Percentiles rank a stretch among this genome's conserved stretches.
These are phyloP conservation scores for Neofusicoccum ribis DNA, from an alignment of 2,329 filamentous ascomycete genomes.

Conservation along the genomic window DNA sequence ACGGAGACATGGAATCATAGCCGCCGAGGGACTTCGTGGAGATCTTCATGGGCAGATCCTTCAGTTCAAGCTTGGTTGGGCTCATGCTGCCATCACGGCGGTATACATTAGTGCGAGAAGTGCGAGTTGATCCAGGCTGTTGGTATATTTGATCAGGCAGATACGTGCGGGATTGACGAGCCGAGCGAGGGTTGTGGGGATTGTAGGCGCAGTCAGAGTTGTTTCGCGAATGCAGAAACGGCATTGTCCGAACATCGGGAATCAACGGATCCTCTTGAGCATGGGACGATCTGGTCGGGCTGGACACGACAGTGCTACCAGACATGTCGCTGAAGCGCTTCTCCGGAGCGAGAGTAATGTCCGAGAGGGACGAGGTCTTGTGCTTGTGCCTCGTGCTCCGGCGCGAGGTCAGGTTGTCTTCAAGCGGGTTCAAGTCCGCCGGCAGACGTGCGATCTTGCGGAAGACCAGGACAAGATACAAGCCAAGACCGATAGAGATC, in stretches of 20 bases:
- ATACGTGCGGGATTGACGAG: conserved; percentile 56
- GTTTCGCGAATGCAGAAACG: conserved; percentile 77
- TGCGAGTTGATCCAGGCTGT: conserved; percentile 36
- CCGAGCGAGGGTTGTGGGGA: conserved; percentile 51
- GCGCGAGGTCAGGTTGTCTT: conserved; percentile 77
- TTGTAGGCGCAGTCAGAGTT: conserved; percentile 61
- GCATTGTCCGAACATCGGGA: conserved; percentile 55
- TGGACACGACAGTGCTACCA: conserved; percentile 45
- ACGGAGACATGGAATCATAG: conserved; percentile 23
- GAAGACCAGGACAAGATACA: conserved; percentile 78
- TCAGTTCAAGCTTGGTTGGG: not conserved
- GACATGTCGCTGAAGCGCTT: conserved; percentile 59
- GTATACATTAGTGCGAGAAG: conserved; percentile 27
- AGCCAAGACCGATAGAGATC: conserved; percentile 67
- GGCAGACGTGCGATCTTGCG: conserved; percentile 78
- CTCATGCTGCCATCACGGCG: conserved; percentile 4
- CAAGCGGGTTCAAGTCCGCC: conserved; percentile 93
- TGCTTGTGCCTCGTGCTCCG: conserved; percentile 67
- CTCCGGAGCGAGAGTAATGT: conserved; percentile 18
- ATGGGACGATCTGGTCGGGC: conserved; percentile 35
- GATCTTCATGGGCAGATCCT: conserved; percentile 28
- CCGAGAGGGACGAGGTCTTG: conserved; percentile 59
- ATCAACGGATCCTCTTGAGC: conserved; percentile 41
- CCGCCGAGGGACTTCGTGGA: conserved; percentile 31
- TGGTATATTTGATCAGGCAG: conserved; percentile 52